A percentile compares a stretch with the other conserved stretches of the same genome.
phyloP scores from a whole-genome alignment of 192 early-diverging fungal genomes.

The Podila horticola region DNA sequence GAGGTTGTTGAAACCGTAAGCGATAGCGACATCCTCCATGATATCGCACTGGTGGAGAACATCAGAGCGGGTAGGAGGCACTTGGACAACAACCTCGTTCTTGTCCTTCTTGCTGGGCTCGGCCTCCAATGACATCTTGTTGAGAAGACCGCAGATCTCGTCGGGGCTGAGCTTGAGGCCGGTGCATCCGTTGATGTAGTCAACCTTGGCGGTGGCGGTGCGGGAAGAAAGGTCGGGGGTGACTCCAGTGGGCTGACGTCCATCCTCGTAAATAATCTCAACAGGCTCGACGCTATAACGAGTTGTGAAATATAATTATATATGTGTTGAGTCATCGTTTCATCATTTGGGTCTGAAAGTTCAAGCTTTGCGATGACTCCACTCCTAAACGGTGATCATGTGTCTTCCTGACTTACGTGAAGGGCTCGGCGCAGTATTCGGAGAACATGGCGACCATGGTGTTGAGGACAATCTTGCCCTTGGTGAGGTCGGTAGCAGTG shows the following conservation, averaged over 20 bases:
- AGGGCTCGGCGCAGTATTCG: conserved; percentile 89
- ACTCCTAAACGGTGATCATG: too few species aligned
- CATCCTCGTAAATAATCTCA: conserved; percentile 88
- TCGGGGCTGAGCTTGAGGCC: conserved; percentile 74
- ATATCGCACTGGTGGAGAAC: conserved; percentile 97
- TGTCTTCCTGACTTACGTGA: conserved; percentile 73
- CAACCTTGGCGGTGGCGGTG: conserved; percentile 73
- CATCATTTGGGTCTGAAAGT: neutral
- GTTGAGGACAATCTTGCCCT: conserved; percentile 94
- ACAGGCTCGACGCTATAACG: conserved; percentile 86
- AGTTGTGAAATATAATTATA: neutral
- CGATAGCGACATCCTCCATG: conserved; percentile 97
- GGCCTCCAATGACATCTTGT: conserved; percentile 90
- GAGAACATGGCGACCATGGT: conserved; percentile 97
- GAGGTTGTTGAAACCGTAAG: conserved; percentile 97
- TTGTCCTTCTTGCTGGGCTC: conserved; percentile 56
- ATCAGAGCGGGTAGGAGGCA: conserved; percentile 93
- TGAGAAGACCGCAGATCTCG: conserved; percentile 80
- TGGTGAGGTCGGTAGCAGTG: conserved; percentile 96
- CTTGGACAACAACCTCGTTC: conserved; percentile 74
- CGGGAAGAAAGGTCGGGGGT: conserved; percentile 82
- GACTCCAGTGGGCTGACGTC: conserved; percentile 58
- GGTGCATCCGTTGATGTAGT: conserved; percentile 91
- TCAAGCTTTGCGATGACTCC: too few species aligned
- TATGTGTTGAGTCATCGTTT: too few species aligned